These are phyloP conservation scores for Lentithecium fluviatile DNA, from an alignment of 495 filamentous ascomycete species.

Conservation along the genomic window DNA sequence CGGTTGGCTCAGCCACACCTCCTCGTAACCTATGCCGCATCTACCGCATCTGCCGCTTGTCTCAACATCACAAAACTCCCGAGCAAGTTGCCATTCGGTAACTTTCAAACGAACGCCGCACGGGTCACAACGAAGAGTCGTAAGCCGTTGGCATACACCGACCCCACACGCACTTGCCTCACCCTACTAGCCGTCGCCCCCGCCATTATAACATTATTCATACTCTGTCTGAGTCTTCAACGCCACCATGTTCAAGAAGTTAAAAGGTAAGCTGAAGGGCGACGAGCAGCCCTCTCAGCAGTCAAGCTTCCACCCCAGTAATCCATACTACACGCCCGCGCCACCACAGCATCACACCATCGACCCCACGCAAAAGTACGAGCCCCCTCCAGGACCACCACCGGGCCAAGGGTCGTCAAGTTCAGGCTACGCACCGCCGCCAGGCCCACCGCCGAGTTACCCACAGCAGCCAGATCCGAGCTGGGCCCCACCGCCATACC, in stretches of 20 bases:
- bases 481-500: slow-evolving; percentile 53
- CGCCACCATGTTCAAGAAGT: slow-evolving; percentile 27
- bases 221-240: not conserved
- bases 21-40: no score
- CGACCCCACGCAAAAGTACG: not conserved
- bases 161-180: no score
- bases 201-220: no score
- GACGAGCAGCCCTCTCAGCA: slow-evolving; percentile 8
- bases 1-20: not conserved
- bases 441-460: slow-evolving; percentile 47
- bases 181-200: no score
- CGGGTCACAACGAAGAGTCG: no score
- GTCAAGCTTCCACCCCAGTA: slow-evolving; percentile 23
- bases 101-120: no score
- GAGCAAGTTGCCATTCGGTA: no score
- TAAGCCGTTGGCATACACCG: no score
- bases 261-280: slow-evolving; percentile 25
- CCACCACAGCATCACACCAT: not conserved
- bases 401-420: slow-evolving; percentile 18
- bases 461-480: slow-evolving; percentile 26
- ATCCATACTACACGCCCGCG: slow-evolving; percentile 23
- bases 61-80: no score
- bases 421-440: slow-evolving; percentile 41
- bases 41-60: not conserved
- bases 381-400: slow-evolving; percentile 36